These are phyloP conservation scores for Didymella lethalis DNA, from an alignment of 2,329 filamentous ascomycete genomes.

Conservation along the genomic window DNA sequence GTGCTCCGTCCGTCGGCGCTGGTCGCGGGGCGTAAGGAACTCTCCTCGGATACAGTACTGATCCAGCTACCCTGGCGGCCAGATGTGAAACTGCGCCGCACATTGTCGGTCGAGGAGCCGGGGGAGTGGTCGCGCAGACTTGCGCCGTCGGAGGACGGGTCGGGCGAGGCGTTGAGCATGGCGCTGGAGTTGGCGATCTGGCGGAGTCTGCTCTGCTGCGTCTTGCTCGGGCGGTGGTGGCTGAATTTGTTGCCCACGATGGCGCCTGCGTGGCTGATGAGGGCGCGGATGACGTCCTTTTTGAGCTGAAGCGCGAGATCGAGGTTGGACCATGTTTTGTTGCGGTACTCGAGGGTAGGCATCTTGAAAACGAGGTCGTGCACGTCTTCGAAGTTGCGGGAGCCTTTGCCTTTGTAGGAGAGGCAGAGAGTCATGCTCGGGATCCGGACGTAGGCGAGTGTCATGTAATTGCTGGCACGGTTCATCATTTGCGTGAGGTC, in stretches of 20 bases:
- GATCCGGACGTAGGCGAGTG: conserved; percentile 92
- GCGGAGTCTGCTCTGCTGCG: conserved; percentile 79
- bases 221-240: conserved; percentile 81
- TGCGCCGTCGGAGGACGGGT: conserved; percentile 45
- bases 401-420: conserved; percentile 94
- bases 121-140: conserved; percentile 45
- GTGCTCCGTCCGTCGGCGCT: conserved; percentile 28
- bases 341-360: conserved; percentile 92
- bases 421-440: conserved; percentile 94
- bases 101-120: conserved; percentile 37
- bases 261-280: conserved; percentile 93
- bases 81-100: conserved; percentile 43
- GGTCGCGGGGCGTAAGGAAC: conserved; percentile 30
- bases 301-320: conserved; percentile 92
- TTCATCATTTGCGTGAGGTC: conserved; percentile 97
- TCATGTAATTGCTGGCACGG: conserved; percentile 96
- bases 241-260: conserved; percentile 98
- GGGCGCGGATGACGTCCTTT: conserved; percentile 89
- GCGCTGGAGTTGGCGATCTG: conserved; percentile 84
- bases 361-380: conserved; percentile 97
- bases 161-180: conserved; percentile 57
- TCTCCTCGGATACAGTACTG: conserved; percentile 43
- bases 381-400: conserved; percentile 94
- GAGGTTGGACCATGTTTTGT: conserved; percentile 99
- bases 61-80: conserved; percentile 42